These are phyloP conservation scores for Vitis vinifera DNA, from an alignment of 164 flowering plant genomes.

Conservation along the genomic window DNA sequence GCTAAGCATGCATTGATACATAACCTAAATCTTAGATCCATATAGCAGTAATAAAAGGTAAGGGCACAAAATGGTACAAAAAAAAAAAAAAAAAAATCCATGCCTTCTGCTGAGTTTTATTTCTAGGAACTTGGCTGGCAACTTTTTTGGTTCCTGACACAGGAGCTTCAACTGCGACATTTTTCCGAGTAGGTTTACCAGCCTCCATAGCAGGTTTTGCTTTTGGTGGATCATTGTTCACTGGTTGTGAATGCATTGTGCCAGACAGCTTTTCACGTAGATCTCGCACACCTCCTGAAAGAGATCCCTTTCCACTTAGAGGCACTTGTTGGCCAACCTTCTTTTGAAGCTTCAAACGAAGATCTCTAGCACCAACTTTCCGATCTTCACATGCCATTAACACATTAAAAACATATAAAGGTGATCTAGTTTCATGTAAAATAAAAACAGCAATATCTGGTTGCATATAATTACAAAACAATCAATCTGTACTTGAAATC, in stretches of 20 bases:
- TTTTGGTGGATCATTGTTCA: conserved; percentile 45
- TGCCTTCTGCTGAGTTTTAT: conserved; percentile 64
- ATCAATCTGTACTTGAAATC: conserved; percentile 56
- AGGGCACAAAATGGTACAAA: not conserved
- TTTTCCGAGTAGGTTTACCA: conserved; percentile 50
- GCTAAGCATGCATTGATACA: not conserved
- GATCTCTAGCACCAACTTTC: conserved; percentile 67
- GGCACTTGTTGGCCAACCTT: conserved; percentile 47
- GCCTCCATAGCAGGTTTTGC: conserved; percentile 33
- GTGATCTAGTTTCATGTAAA: conserved; percentile 4
- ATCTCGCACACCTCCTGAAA: conserved; percentile 57
- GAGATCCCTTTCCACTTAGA: conserved; percentile 44
- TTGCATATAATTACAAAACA: conserved; percentile 5
- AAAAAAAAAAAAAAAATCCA: conserved; percentile 1
- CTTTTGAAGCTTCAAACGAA: conserved; percentile 84
- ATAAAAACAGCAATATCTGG: conserved; percentile 7
- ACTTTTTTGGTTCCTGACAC: conserved; percentile 40
- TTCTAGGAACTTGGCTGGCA: conserved; percentile 37
- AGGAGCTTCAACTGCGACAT: conserved; percentile 42
- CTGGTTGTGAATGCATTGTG: conserved; percentile 49
- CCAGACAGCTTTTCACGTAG: conserved; percentile 93
- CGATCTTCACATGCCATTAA: conserved; percentile 45
- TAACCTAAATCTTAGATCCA: not conserved
- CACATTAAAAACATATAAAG: conserved; percentile 23
- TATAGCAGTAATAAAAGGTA: not conserved